Percentiles rank a stretch among this genome's conserved stretches.
Conservation (phyloP, 2,329 filamentous ascomycete genomes). For the Phialemoniopsis sp. region DNA sequence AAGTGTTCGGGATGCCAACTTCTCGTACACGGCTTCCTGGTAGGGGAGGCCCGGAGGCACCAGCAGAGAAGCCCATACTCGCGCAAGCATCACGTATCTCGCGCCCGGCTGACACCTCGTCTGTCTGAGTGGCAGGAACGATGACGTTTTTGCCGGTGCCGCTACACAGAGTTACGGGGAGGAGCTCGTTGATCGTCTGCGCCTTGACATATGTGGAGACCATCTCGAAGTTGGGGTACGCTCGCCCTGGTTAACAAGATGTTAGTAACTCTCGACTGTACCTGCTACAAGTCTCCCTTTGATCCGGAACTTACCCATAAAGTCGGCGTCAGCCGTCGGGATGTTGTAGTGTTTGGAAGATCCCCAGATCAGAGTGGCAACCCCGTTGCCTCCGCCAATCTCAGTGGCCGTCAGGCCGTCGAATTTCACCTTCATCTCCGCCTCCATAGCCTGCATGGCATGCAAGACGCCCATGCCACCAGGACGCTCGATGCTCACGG, state of each 20-base stretch:
- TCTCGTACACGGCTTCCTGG: slow-evolving; percentile 17
- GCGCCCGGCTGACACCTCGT: slow-evolving; percentile 12
- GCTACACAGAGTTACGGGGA: slow-evolving; percentile 16
- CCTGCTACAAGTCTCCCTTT: no score
- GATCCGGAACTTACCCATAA: no score
- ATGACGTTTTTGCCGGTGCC: slow-evolving; percentile 15
- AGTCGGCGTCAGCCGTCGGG: no score
- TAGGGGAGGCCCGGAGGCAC: slow-evolving; percentile 19
- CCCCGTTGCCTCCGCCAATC: no score
- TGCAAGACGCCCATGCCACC: background rate
- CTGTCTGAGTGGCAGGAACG: slow-evolving; percentile 12
- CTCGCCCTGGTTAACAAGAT: slow-evolving; percentile 11
- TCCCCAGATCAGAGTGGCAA: no score
- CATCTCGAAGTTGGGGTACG: slow-evolving; percentile 18
- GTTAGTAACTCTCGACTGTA: no score
- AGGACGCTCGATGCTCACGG: slow-evolving; percentile 13
- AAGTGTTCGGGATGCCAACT: slow-evolving; percentile 23
- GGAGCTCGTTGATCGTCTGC: slow-evolving; percentile 18
- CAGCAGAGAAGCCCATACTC: slow-evolving; percentile 25
- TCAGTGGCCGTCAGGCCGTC: no score
- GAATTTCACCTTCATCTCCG: no score
- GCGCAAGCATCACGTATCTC: slow-evolving; percentile 18
- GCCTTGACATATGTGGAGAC: slow-evolving; percentile 22
- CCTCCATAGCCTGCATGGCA: background rate
- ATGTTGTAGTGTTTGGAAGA: no score